Conservation (phyloP, 2,329 filamentous ascomycete genomes). For the Xylariales sp. region DNA sequence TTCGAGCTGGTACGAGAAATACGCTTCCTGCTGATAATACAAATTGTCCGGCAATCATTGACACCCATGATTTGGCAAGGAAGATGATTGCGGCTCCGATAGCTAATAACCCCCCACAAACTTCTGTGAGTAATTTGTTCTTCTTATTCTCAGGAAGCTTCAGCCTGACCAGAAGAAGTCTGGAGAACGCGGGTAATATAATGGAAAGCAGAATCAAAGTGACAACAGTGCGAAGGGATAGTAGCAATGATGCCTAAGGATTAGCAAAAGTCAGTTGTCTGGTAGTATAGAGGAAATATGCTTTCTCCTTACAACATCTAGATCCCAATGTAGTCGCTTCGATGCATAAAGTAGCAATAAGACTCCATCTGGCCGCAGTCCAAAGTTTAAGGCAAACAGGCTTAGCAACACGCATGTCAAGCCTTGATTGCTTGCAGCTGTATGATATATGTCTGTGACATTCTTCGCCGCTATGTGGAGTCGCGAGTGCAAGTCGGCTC, state of each 20-base stretch:
- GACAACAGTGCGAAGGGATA: not conserved
- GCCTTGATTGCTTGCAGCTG: not conserved
- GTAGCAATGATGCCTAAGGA: not conserved
- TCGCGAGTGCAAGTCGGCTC: not conserved
- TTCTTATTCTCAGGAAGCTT: not conserved
- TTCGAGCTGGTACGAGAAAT: no score
- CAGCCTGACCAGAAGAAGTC: not conserved
- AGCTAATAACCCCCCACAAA: no score
- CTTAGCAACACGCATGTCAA: not conserved
- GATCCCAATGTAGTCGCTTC: not conserved
- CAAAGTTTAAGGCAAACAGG: not conserved
- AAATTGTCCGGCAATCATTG: no score
- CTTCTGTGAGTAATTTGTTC: no score
- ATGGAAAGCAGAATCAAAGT: not conserved
- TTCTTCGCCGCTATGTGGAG: no score
- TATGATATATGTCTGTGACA: no score
- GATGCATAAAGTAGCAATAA: not conserved
- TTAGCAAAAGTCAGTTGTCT: not conserved
- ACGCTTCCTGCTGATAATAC: no score
- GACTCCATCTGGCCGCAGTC: not conserved
- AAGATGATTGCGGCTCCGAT: no score
- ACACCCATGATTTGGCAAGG: no score
- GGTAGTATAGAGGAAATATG: not conserved
- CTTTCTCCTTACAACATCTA: not conserved
- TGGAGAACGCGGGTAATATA: not conserved